These are phyloP conservation scores for Apiotrichum sp. DNA, from an alignment of 1,284 basidiomycete species.

Conservation along the genomic window DNA sequence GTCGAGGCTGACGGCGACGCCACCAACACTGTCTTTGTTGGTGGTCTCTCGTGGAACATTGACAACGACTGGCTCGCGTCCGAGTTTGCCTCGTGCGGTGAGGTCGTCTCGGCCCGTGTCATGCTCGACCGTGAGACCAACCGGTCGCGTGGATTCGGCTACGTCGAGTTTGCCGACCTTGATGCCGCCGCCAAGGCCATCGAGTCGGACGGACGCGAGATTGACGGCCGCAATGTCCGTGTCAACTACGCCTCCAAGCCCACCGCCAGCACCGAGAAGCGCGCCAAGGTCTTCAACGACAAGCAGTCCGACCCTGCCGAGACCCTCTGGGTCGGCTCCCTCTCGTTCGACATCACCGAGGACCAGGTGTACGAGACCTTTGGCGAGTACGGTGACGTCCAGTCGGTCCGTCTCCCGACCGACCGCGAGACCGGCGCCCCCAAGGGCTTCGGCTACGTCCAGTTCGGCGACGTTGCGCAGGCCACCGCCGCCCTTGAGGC, in stretches of 20 bases:
- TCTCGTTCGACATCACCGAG: constrained; percentile 74
- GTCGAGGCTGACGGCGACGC: constrained; percentile 74
- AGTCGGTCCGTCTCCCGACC: constrained; percentile 84
- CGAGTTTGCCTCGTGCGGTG: constrained; percentile 85
- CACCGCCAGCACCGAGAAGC: constrained; percentile 60
- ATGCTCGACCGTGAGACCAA: constrained; percentile 85
- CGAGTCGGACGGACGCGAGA: constrained; percentile 67
- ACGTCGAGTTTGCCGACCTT: constrained; percentile 72
- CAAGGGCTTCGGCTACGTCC: constrained; percentile 97
- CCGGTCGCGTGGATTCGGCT: constrained; percentile 86
- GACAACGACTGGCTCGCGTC: constrained; percentile 92
- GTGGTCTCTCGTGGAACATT: constrained; percentile 91
- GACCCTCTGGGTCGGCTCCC: constrained; percentile 85
- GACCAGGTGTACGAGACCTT: constrained; percentile 89
- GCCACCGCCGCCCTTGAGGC: constrained; percentile 74
- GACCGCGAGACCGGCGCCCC: constrained; percentile 80
- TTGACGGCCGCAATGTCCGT: constrained; percentile 85
- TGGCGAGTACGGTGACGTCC: constrained; percentile 80
- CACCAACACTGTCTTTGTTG: constrained; percentile 79
- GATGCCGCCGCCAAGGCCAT: constrained; percentile 71
- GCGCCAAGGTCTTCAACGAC: constrained; percentile 73
- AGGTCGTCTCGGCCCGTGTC: constrained; percentile 79
- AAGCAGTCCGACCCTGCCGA: constrained; percentile 62
- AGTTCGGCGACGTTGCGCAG: constrained; percentile 73
- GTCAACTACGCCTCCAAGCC: constrained; percentile 65